Base-by-base conservation (phyloP, 352 stramenopile species). In the Pilasporangium apinafurcum region DNA sequence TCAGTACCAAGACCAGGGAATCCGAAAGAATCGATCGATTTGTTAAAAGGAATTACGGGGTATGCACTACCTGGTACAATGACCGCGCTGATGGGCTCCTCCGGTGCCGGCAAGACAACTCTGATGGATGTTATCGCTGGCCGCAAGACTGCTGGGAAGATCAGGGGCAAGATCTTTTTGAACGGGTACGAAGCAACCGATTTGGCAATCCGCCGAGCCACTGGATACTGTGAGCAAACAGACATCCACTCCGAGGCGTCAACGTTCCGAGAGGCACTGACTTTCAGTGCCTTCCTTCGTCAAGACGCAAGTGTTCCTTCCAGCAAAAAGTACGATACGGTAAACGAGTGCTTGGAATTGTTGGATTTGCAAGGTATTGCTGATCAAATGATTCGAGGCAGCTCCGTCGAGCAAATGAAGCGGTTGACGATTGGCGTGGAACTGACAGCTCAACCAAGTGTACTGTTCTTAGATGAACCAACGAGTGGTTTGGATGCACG, bases 101-200 rank as follows among this genome's bases (percentile, higher is more conserved):
- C 54, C 28, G 82, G 76, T 24, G 79, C 80, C 13, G 80, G 80
- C 18, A 92, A 78, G 44, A 87, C 67, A 22, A 97, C 90, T 3
- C 64, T 97, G 14, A 86, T 96, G 54, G 87, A 98, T 64, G 86
- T 97, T 10, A 89, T 97, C 37, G 82, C 89, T 4, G 62, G 91
- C 22, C 65, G 90, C 20, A 51, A 75, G 43, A 77, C 62, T 26
- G 64, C 56, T 17, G 90, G 91, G 20, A 75, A 56, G 6, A 76
- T 86, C 39, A 50, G 51, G 1, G 82, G 82, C 20, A 59, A 83
- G 13, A 70, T 91, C 8, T 20, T 68, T 12, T 53, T 57, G 12
- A 81, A 75, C 37, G 65, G 65, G 35, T 66, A 60, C 53, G 52
- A 59, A 10, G 65, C 62, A 5, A 71, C 39, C 20, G 56, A 69